Base-by-base conservation (phyloP, 768 basidiomycete genomes). In the Lactarius indigo region DNA sequence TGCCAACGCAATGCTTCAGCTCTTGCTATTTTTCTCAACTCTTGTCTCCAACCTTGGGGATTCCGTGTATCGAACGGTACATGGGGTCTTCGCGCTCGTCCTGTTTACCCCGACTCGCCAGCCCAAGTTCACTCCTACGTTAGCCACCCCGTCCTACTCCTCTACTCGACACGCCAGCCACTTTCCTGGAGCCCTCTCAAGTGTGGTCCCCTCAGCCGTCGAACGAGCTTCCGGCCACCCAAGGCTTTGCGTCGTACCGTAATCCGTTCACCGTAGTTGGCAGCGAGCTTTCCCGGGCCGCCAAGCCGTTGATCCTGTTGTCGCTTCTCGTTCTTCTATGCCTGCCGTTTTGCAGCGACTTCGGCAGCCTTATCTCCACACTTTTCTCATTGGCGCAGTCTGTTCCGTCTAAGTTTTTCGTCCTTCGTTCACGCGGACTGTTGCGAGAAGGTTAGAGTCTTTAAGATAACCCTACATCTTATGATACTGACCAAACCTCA, bases 1-100 rank as follows among this genome's bases (percentile, higher is more conserved):
- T 12, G 35, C 61, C 30, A 26, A 39, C 28, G 23, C 61, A 63
- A 63, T 63, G 61, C 28, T 56, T 56, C 61, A 63, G 31, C 15
- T 41, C 37, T 56, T 56, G 37, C 18, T 41, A 41, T 42, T 20
- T 41, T 37, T 63, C 61, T 55, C 61, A 20, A 30, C 61, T 41
- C 18, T 20, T n/a, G n/a, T 63, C 37, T 30, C 37, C 50, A 12
- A n/a, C 37, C 37, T 63, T 41, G 52, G 28, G 37, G 52, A 41
- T 55, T 62, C 52, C 52, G 54, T 52, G 31, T 61, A 44, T 37
- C 33, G 33, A 28, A 30, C 37, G 23, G 26, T 33, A 1, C 50
- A 52, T 30, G 50, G 61, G 17, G 17, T 39, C 17, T 61, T 35
- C 35, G 31, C 60, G 7, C 35, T 62, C 61, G n/a, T 39, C 35